Conservation (phyloP, 2,329 filamentous ascomycete genomes). For the Clarireedia homoeocarpa region DNA sequence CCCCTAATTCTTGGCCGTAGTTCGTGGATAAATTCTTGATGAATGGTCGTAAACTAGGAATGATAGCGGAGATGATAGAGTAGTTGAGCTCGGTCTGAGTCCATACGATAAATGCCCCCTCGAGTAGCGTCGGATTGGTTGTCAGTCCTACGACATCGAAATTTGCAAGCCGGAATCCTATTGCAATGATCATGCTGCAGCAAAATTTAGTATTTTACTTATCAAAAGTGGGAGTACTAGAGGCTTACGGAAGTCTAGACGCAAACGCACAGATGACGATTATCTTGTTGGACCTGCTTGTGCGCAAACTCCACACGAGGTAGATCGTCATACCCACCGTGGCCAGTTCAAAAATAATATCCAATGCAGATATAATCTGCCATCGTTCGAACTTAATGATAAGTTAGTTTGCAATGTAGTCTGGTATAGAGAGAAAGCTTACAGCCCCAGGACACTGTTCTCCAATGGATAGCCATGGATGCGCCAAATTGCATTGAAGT, state of each 20-base stretch:
- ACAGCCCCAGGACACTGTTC: slow-evolving; percentile 22
- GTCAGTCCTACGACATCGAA: slow-evolving; percentile 28
- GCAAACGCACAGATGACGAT: slow-evolving; percentile 34
- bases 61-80: slow-evolving; percentile 34
- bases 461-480: slow-evolving; percentile 32
- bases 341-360: slow-evolving; percentile 33
- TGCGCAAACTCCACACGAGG: slow-evolving; percentile 34
- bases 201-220: not conserved
- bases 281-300: slow-evolving; percentile 31
- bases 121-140: slow-evolving; percentile 31
- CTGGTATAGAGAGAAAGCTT: not conserved
- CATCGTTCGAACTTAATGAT: slow-evolving; percentile 31
- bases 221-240: too few species aligned
- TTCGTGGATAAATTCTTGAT: slow-evolving; percentile 31
- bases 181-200: slow-evolving; percentile 34
- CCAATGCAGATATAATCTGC: slow-evolving; percentile 33
- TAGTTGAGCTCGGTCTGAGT: slow-evolving; percentile 36
- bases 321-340: slow-evolving; percentile 33
- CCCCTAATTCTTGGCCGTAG: slow-evolving; percentile 23
- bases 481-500: slow-evolving; percentile 34
- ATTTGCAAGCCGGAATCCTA: slow-evolving; percentile 33
- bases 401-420: not conserved
- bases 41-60: slow-evolving; percentile 39
- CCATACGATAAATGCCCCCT: slow-evolving; percentile 30
- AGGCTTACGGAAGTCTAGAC: slow-evolving; percentile 33